Evolutionary conservation across 139 green algal species (phyloP).

Genomic region (Desmodesmus armatus): DNA sequence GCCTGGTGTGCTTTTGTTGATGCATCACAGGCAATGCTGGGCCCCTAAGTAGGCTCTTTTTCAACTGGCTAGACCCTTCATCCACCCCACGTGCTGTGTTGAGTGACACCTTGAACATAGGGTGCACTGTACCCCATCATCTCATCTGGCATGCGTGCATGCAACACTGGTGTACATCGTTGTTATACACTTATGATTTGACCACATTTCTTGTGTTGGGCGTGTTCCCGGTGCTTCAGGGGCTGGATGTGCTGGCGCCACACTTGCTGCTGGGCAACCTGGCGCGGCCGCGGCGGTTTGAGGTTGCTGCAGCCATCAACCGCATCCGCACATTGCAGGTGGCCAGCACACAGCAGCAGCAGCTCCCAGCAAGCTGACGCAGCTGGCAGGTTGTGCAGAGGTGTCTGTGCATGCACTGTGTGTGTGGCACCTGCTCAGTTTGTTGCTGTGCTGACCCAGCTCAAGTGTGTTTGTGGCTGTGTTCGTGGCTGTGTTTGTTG

Average conservation of each 20-base stretch:
- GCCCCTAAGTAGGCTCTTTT: no score
- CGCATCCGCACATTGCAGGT: conserved; percentile 63
- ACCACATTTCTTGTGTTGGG: not conserved
- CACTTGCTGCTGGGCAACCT: conserved; percentile 57
- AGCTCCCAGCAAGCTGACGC: not conserved
- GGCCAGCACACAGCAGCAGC: conserved; percentile 1
- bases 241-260: conserved; percentile 60
- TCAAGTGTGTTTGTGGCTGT: no score
- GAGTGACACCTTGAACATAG: not conserved
- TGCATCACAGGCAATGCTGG: no score
- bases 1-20: no score
- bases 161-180: not conserved
- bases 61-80: no score
- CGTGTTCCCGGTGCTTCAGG: conserved; percentile 39
- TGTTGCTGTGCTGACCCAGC: no score
- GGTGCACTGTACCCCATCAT: not conserved
- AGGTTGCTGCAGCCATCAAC: conserved; percentile 80
- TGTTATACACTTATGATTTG: not conserved
- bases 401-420: no score
- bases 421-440: no score
- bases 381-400: no score
- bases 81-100: no score
- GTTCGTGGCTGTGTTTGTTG: no score
- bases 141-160: not conserved
- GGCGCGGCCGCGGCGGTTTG: conserved; percentile 68